phyloP scores from a whole-genome alignment of 345 rosid genomes.

The Hypericum androsaemum region DNA sequence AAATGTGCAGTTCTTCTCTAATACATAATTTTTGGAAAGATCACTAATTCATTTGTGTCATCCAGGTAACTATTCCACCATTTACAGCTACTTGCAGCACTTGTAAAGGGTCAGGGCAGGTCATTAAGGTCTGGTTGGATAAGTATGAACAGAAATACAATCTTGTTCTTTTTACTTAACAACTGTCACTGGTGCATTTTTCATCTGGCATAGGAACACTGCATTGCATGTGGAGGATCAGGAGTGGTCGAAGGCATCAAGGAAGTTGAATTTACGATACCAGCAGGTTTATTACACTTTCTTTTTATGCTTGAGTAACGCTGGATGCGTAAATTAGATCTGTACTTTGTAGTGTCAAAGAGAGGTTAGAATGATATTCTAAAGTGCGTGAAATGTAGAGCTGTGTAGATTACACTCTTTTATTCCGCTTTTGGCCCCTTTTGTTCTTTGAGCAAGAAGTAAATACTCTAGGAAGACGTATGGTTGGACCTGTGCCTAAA shows the following conservation, averaged over 20 bases:
- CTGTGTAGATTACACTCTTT: too few species aligned
- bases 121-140: constrained; percentile 51
- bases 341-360: constrained; percentile 4
- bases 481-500: too few species aligned
- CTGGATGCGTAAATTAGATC: not conserved
- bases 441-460: too few species aligned
- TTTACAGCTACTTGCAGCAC: constrained; percentile 69
- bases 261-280: constrained; percentile 58
- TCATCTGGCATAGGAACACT: constrained; percentile 47
- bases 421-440: too few species aligned
- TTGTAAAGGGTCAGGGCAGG: constrained; percentile 63
- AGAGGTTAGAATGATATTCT: too few species aligned
- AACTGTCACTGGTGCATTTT: constrained; percentile 3
- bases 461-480: too few species aligned
- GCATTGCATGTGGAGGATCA: constrained; percentile 63
- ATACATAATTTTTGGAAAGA: too few species aligned
- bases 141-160: not conserved
- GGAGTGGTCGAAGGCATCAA: constrained; percentile 71
- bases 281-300: constrained; percentile 50
- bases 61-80: constrained; percentile 85
- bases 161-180: not conserved
- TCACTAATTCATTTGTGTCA: constrained; percentile 12
- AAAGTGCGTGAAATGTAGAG: too few species aligned
- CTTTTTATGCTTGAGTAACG: constrained; percentile 10
- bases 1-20: too few species aligned